Evolutionary conservation across 2,329 filamentous ascomycete species (phyloP), one percentile per base, ranked within the genome.

Genomic region (Alternaria incomplexa): DNA sequence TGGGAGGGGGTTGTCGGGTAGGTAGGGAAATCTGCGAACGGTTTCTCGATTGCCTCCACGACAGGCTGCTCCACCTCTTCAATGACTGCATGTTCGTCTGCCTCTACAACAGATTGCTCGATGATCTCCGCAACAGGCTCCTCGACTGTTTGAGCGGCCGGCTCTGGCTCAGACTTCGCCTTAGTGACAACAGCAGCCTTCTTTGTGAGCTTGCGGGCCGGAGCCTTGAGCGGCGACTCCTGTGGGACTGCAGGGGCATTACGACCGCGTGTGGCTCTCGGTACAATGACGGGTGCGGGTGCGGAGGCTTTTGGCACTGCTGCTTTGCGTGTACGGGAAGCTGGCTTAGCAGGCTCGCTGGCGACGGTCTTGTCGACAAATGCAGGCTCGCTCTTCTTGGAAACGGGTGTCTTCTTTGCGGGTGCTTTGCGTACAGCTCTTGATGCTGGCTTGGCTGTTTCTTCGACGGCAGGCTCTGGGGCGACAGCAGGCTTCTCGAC

Each of bases 201-300:
- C 60, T 68, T 73, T 12, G 61, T 57, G 8, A 66, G 69, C 58
- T 75, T 77, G 50, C 73, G 72, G 10, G 74, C 71, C 17, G 72
- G 73, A 23, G 73, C 61, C 62, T 71, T 71, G 26, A 71, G 72
- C 26, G 73, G 73, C n/a, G 73, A 76, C 8, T 71, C 66, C 52
- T 68, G 63, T 46, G 67, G 52, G 5, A 63, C 52, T 20, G 56
- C 58, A 17, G 67, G 63, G 40, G 56, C 67, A 63, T 67, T 67
- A 57, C 69, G 72, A 11, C 64, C 72, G 40, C 73, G 71, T 40
- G 69, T 73, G 22, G 69, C 59, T 50, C 69, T 69, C 43, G 60
- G 61, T 10, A 67, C 57, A 36, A 65, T 61, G 20, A 59, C 60
- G 20, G 65, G 65, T 47, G 62, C 60, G 28, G 62, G 61, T 28